Evolutionary conservation across 2,329 filamentous ascomycete species (phyloP).

Genomic region (Myriosclerotinia scirpicola): DNA sequence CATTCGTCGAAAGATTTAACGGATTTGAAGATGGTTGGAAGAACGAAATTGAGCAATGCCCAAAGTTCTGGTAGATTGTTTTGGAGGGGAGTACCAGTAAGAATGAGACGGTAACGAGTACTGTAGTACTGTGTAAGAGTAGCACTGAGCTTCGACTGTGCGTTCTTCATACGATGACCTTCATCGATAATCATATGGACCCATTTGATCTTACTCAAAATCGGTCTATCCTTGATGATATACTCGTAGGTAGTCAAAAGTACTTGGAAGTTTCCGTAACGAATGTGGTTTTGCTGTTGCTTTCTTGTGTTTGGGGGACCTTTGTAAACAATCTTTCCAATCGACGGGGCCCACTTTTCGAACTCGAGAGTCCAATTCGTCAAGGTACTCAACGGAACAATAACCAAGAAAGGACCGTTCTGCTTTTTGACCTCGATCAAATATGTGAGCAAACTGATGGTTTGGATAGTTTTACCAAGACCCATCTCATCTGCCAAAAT

Average conservation of each 20-base stretch:
- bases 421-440: conserved; percentile 95
- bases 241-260: conserved; percentile 98
- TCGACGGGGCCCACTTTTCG: conserved; percentile 94
- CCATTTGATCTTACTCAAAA: conserved; percentile 99
- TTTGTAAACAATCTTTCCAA: conserved; percentile 92
- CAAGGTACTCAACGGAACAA: conserved; percentile 92
- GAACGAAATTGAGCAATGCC: conserved; percentile 97
- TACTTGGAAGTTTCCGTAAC: conserved; percentile 93
- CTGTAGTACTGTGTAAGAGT: conserved; percentile 95
- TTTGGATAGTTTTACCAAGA: conserved; percentile 99
- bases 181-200: conserved; percentile 99
- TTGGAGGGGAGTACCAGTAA: conserved; percentile 94
- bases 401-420: conserved; percentile 89
- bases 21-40: conserved; percentile 98
- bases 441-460: conserved; percentile 95
- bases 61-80: conserved; percentile 96
- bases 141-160: conserved; percentile 90
- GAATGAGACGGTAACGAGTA: conserved; percentile 91
- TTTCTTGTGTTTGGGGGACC: conserved; percentile 87
- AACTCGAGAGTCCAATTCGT: conserved; percentile 99
- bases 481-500: conserved; percentile 99
- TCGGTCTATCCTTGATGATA: conserved; percentile 96
- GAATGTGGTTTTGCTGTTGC: conserved; percentile 88
- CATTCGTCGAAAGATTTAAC: conserved; percentile 98
- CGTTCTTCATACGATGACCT: conserved; percentile 99